Percentiles rank a stretch among this genome's conserved stretches.
Conservation (phyloP, 2,329 filamentous ascomycete species). For the Arthrobotrys sinensis region DNA sequence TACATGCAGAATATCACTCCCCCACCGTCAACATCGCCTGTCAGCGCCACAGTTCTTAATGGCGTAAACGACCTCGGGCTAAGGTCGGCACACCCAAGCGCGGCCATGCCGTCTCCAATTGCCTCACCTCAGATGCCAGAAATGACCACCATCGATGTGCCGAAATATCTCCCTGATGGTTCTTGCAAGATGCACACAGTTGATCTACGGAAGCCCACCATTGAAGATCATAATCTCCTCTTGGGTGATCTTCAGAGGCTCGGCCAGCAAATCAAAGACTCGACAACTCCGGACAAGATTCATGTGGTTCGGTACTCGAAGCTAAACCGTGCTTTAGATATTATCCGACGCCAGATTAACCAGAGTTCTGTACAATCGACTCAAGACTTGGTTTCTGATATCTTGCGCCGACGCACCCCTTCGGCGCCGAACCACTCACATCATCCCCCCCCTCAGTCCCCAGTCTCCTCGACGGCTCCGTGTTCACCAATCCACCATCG, state of each 20-base stretch:
- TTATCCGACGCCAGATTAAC: constrained; percentile 47
- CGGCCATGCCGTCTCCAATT: constrained; percentile 43
- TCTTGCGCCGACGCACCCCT: constrained; percentile 29
- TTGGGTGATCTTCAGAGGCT: constrained; percentile 46
- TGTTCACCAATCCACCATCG: constrained; percentile 14
- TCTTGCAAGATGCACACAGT: constrained; percentile 44
- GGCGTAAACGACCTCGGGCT: constrained; percentile 15
- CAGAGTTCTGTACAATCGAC: constrained; percentile 31
- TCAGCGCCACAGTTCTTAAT: constrained; percentile 43
- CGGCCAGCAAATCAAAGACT: constrained; percentile 51
- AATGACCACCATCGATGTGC: constrained; percentile 38
- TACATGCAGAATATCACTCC: constrained; percentile 49
- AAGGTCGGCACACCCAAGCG: constrained; percentile 38
- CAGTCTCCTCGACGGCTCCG: constrained; percentile 9
- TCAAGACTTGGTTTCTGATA: constrained; percentile 43
- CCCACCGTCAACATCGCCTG: constrained; percentile 49
- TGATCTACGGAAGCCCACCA: constrained; percentile 31
- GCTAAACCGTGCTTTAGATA: constrained; percentile 38
- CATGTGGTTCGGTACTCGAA: constrained; percentile 46
- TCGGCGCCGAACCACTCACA: constrained; percentile 4
- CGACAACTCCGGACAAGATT: constrained; percentile 25
- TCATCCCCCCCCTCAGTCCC: constrained; percentile 14
- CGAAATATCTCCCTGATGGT: constrained; percentile 46
- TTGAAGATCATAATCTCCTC: constrained; percentile 48
- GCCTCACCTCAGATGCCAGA: constrained; percentile 44